Conservation (phyloP, 2,329 filamentous ascomycete genomes). For the Microdochium nivale region DNA sequence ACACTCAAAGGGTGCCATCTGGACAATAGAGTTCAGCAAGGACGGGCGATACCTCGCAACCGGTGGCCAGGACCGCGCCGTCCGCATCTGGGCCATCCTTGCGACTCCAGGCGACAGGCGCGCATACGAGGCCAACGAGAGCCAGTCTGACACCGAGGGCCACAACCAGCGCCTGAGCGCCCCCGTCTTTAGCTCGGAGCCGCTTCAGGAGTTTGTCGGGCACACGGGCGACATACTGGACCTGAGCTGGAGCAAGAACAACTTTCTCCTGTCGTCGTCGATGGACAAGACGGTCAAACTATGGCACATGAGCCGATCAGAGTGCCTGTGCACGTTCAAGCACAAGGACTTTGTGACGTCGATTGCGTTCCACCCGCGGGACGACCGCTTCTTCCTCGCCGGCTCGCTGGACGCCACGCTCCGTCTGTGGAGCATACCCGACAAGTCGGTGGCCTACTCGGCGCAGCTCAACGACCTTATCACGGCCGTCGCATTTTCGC, state of each 20-base stretch:
- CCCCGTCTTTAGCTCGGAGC: slow-evolving; percentile 78
- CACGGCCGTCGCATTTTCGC: slow-evolving; percentile 87
- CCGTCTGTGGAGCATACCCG: slow-evolving; percentile 91
- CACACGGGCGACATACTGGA: slow-evolving; percentile 84
- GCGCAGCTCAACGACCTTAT: slow-evolving; percentile 76
- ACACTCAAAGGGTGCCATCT: slow-evolving; percentile 61
- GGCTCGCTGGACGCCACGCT: slow-evolving; percentile 85
- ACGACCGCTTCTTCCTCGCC: slow-evolving; percentile 94
- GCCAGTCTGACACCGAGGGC: slow-evolving; percentile 8
- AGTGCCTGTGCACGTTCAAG: slow-evolving; percentile 89
- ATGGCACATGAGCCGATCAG: slow-evolving; percentile 79
- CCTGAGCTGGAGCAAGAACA: slow-evolving; percentile 98
- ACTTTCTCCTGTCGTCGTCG: slow-evolving; percentile 88
- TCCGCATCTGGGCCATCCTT: slow-evolving; percentile 85
- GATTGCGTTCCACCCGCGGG: slow-evolving; percentile 86
- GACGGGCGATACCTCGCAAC: slow-evolving; percentile 87
- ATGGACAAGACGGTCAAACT: slow-evolving; percentile 97
- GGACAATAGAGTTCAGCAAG: slow-evolving; percentile 87
- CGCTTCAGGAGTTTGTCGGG: slow-evolving; percentile 70
- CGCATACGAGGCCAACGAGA: slow-evolving; percentile 53
- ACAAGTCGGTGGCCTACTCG: slow-evolving; percentile 84
- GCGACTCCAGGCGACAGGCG: slow-evolving; percentile 71
- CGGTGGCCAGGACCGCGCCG: slow-evolving; percentile 79
- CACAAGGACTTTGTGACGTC: slow-evolving; percentile 94
- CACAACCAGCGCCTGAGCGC: slow-evolving; percentile 61